Evolutionary conservation across 208 protist species (phyloP).

Genomic region (Leishmania martiniquensis): DNA sequence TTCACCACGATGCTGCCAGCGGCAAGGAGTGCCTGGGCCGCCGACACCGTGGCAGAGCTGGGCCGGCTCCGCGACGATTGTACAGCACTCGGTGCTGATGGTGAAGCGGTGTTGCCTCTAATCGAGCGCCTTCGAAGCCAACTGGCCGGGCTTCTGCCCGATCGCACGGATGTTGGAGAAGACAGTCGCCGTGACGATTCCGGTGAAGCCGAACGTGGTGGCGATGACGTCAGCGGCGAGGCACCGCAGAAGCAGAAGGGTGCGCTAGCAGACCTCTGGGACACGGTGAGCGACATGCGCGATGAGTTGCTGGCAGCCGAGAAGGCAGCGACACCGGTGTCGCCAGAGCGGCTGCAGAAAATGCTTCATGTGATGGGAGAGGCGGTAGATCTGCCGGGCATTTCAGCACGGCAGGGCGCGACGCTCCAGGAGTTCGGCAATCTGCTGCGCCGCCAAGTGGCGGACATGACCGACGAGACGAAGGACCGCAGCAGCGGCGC

Average conservation of each 20-base stretch:
- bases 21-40: constrained; percentile 35
- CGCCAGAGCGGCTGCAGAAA: constrained; percentile 31
- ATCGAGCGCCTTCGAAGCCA: constrained; percentile 29
- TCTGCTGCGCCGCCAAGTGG: constrained; percentile 12
- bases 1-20: constrained; percentile 34
- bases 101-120: constrained; percentile 31
- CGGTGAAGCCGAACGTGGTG: background rate
- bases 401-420: constrained; percentile 9
- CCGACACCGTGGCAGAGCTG: constrained; percentile 26
- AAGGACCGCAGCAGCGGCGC: background rate
- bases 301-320: constrained; percentile 33
- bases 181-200: constrained; percentile 1
- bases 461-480: background rate
- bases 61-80: constrained; percentile 32
- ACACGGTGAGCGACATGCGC: constrained; percentile 37
- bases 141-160: constrained; percentile 15
- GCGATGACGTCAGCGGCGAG: background rate
- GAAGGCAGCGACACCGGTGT: constrained; percentile 10
- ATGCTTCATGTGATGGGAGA: constrained; percentile 20
- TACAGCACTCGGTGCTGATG: constrained; percentile 24
- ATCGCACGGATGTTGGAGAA: background rate
- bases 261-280: constrained; percentile 8
- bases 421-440: constrained; percentile 16
- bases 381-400: constrained; percentile 2
- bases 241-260: background rate